Evolutionary conservation across 2,329 filamentous ascomycete genomes (phyloP), one percentile per base, ranked within the genome.

Genomic region (Penicillium capsulatum): DNA sequence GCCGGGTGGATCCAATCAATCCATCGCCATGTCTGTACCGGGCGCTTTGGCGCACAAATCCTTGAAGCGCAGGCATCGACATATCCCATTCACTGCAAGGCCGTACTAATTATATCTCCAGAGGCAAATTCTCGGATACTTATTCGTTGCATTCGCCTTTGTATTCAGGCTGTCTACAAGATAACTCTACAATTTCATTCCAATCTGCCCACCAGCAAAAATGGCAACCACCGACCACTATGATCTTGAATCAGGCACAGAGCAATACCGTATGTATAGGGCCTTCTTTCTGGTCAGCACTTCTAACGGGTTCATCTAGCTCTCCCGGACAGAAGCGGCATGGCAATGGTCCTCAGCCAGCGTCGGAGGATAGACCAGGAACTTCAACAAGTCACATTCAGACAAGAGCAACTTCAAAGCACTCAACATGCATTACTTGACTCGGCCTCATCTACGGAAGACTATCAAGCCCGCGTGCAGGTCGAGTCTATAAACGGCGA

Each of bases 341-440:
- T 40, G 31, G 31, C 31, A 3, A 26, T 7, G 17, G 19, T 30
- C 7, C 37, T 35, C n/a, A 24, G 24, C 7, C 34, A 40, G 27
- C 37, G 37, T 13, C 31, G 37, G 3, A 34, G 30, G 22, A 31
- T 39, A 16, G 31, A 39, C 13, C 24, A 34, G n/a, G 31, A 39
- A n/a, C 31, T 39, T 2, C 13, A 7, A 5, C 24, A 30, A 2
- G 13, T 34, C 16, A 19, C 22, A 16, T 7, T 4, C 4, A 39
- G 29, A 31, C 37, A 34, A 13, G n/a, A 20, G 10, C 30, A 42
- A n/a, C 38, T 48, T 8, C 40, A 38, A 15, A 17, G 33, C 9
- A 33, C 39, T 7, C 46, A 48, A 17, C 46, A 48, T 19, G 40
- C 43, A 16, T 31, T 48, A n/a, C 37, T 48, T 6, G 29, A 46